Evolutionary conservation across 306 rosid genomes (phyloP).

Genomic region (Luffa acutangula): DNA sequence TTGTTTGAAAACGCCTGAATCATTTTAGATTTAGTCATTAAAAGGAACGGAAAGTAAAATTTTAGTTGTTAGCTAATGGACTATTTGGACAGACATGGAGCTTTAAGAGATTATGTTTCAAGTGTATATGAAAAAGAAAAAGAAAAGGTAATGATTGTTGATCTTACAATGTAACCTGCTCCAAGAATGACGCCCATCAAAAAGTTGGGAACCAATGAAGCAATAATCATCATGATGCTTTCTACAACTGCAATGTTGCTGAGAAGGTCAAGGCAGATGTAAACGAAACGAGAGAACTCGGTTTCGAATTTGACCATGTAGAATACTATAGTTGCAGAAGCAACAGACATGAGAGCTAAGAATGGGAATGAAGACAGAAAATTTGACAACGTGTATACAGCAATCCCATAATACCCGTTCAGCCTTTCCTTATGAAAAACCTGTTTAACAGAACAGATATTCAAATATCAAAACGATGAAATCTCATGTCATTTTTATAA

Average conservation of each 20-base stretch:
- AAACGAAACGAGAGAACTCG: constrained; percentile 37
- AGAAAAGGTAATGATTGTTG: neutral
- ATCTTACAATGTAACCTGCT: constrained; percentile 77
- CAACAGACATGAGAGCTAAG: constrained; percentile 60
- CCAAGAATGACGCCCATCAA: constrained; percentile 76
- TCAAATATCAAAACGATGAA: constrained; percentile 1
- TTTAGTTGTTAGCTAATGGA: neutral
- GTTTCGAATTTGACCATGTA: constrained; percentile 70
- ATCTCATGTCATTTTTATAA: neutral
- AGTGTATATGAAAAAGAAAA: neutral
- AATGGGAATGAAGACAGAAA: constrained; percentile 79
- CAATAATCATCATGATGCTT: constrained; percentile 81
- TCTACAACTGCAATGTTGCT: constrained; percentile 68
- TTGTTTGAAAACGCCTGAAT: neutral
- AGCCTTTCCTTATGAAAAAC: constrained; percentile 66
- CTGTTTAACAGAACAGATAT: constrained; percentile 23
- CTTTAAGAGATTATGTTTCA: neutral
- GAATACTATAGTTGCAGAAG: constrained; percentile 48
- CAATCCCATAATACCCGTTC: constrained; percentile 64
- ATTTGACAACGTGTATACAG: constrained; percentile 57
- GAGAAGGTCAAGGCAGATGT: constrained; percentile 47
- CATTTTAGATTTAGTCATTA: neutral
- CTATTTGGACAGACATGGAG: neutral
- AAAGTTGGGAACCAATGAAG: constrained; percentile 89
- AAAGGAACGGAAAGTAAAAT: neutral